phyloP scores from a whole-genome alignment of 148 eudicot species.

The Beta vulgaris region DNA sequence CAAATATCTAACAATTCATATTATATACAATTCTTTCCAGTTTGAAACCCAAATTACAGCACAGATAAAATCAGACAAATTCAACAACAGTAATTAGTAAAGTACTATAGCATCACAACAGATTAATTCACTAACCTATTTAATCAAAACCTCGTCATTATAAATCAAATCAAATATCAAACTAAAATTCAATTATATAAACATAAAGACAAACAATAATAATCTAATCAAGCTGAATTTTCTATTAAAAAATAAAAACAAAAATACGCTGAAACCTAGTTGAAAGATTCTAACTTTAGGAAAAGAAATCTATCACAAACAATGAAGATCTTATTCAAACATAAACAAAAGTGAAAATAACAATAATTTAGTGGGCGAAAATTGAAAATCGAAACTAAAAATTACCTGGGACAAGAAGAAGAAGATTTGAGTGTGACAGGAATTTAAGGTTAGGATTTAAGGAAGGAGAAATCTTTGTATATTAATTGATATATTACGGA shows the following conservation, averaged over 20 bases:
- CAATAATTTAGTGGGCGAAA: too few relatives aligned
- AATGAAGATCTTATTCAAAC: not conserved
- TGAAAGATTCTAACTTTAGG: not conserved
- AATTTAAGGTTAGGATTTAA: not conserved
- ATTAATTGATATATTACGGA: too few relatives aligned
- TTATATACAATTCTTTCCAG: not conserved
- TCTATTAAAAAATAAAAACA: not conserved
- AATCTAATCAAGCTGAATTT: not conserved
- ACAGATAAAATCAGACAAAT: not conserved
- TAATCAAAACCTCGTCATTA: not conserved
- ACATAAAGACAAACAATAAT: not conserved
- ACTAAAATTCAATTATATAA: not conserved
- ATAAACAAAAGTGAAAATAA: not conserved
- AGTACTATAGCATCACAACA: not conserved
- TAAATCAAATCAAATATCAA: conserved; percentile 1
- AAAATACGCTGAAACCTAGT: not conserved
- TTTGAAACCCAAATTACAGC: not conserved
- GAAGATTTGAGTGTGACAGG: not conserved
- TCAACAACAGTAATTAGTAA: not conserved
- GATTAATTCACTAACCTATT: not conserved
- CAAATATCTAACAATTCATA: not conserved
- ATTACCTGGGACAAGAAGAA: not conserved
- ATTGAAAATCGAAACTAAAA: not conserved
- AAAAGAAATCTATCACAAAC: not conserved
- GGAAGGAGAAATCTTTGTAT: not conserved